Conservation (phyloP, 257 asterid genomes). For the Fraxinus americana region DNA sequence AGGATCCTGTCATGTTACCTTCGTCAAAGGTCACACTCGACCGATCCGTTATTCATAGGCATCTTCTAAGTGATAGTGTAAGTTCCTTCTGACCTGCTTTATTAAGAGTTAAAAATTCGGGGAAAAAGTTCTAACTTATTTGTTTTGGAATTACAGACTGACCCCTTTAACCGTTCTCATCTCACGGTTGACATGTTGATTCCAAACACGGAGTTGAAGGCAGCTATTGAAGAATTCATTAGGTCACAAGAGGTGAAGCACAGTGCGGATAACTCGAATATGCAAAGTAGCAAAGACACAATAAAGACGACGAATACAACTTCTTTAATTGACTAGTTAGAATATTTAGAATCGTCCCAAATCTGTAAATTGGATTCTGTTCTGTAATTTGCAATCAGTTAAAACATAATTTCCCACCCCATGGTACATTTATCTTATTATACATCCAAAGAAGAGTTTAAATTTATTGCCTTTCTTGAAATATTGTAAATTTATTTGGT, state of each 20-base stretch:
- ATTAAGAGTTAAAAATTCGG: not conserved
- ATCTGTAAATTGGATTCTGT: slow-evolving; percentile 42
- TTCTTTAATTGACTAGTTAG: slow-evolving; percentile 63
- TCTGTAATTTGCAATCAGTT: slow-evolving; percentile 13
- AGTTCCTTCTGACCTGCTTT: not conserved
- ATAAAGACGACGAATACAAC: slow-evolving; percentile 71
- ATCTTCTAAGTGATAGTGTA: slow-evolving; percentile 86
- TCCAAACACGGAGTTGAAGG: slow-evolving; percentile 78
- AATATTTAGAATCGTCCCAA: slow-evolving; percentile 3
- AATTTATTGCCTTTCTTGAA: not conserved
- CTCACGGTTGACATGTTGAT: slow-evolving; percentile 89
- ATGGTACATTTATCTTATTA: not conserved
- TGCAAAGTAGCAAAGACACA: slow-evolving; percentile 52
- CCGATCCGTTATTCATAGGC: slow-evolving; percentile 92
- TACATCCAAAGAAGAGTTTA: not conserved
- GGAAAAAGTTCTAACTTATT: not conserved
- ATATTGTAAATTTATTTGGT: not conserved
- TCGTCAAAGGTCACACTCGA: slow-evolving; percentile 80
- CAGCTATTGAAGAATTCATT: slow-evolving; percentile 70
- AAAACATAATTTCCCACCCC: not conserved
- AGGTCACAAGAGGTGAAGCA: slow-evolving; percentile 52
- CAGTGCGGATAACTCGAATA: slow-evolving; percentile 45
- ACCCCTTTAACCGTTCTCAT: slow-evolving; percentile 94
- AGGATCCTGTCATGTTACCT: slow-evolving; percentile 93
- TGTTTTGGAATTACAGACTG: slow-evolving; percentile 61